phyloP scores from a whole-genome alignment of 2,329 filamentous ascomycete species.

The Pezizomycotina sp. region DNA sequence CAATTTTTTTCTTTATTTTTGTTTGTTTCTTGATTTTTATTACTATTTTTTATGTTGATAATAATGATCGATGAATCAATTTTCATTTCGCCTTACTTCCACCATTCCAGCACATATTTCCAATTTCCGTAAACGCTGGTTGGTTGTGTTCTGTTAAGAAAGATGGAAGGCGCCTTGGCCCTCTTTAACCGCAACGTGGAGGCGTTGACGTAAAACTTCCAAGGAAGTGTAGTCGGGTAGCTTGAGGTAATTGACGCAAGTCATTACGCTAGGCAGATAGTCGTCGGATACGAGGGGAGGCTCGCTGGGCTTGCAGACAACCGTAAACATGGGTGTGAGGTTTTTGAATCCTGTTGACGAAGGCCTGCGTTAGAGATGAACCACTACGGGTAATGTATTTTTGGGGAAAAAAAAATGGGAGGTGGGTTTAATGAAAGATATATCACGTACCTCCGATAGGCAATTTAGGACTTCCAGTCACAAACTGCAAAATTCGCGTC shows the following conservation, averaged over 20 bases:
- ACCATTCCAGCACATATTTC: too few species aligned
- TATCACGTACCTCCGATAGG: slow-evolving; percentile 73
- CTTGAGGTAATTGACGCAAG: slow-evolving; percentile 97
- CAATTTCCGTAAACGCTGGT: too few species aligned
- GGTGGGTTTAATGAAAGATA: neutral
- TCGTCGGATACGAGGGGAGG: slow-evolving; percentile 85
- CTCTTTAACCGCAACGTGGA: slow-evolving; percentile 77
- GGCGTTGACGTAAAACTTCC: slow-evolving; percentile 57
- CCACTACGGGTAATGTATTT: slow-evolving; percentile 11
- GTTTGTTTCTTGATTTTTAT: too few species aligned
- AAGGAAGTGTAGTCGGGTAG: slow-evolving; percentile 80
- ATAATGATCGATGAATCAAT: too few species aligned
- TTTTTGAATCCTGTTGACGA: slow-evolving; percentile 76
- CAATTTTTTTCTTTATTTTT: too few species aligned
- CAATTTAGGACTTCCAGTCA: slow-evolving; percentile 92
- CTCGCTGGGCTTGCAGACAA: slow-evolving; percentile 97
- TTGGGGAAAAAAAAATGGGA: slow-evolving; percentile 1
- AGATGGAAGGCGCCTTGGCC: slow-evolving; percentile 96
- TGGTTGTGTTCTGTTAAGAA: slow-evolving; percentile 48
- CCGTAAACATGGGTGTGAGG: slow-evolving; percentile 94
- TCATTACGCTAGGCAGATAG: slow-evolving; percentile 99
- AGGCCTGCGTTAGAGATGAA: slow-evolving; percentile 29
- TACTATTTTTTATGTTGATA: too few species aligned
- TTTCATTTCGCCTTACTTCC: too few species aligned
- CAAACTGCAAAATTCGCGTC: slow-evolving; percentile 94